Base-by-base conservation (phyloP, 139 green algal species). In the Coelastrella sp. region DNA sequence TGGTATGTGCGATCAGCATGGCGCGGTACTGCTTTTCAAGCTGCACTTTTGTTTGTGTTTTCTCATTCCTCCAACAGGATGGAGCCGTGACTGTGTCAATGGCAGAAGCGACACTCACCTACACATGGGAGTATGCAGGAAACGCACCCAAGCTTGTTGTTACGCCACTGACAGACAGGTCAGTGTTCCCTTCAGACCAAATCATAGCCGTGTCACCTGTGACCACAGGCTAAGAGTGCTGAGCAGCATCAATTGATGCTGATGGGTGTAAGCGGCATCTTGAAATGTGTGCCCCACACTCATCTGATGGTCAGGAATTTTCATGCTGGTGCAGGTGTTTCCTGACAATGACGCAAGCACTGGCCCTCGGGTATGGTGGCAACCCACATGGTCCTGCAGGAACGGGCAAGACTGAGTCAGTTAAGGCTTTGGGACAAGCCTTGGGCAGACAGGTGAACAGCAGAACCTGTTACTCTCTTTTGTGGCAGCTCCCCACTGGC, bases 321-420 rank as follows among this genome's bases (percentile, higher is more conserved):
- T 57, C 45, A 57, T 57, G 45, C 45, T 57, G 27, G 27, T 59
- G 35, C 75, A 82, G 75, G 51, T 96, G 93, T 87, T 96, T 94
- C 85, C 91, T 96, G 17, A 96, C 93, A 9, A 92, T 96, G 15
- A 96, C 91, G 7, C 90, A 96, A 83, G 94, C 89, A 4, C 92
- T 97, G 84, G 89, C 91, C 0, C 88, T 96, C 17, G 94, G 94
- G 5, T 96, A 95, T 66, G 94, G 94, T 38, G 94, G 94, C 64
- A 97, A 96, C 87, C 93, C 93, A 0, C 96, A 96, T 67, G 94
- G 94, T 25, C 94, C 94, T 62, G 93, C 93, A 9, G 92, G 92
- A 25, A 97, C 94, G 8, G 94, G 94, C 51, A 97, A 97, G 92
- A 97, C 94, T 5, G 94, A 97, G 87, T 94, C 88, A 51, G 94